A percentile compares a stretch with the other conserved stretches of the same genome.
These are phyloP conservation scores for Nakazawaea ishiwadae DNA, from an alignment of 805 yeast species.

Conservation along the genomic window DNA sequence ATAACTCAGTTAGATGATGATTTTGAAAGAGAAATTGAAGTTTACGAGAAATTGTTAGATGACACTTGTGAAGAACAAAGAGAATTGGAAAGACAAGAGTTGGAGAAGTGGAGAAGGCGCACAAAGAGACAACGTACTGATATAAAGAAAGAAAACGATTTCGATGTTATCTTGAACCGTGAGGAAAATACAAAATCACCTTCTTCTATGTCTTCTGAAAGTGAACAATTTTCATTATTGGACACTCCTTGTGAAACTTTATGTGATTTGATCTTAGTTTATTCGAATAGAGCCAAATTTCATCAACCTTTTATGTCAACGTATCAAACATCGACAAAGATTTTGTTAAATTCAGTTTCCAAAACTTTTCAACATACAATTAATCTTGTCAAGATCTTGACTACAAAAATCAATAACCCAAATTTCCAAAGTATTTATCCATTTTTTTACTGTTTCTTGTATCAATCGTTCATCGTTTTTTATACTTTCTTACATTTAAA, in stretches of 20 bases:
- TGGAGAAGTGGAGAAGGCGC: constrained; percentile 11
- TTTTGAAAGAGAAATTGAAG: constrained; percentile 37
- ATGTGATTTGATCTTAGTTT: constrained; percentile 40
- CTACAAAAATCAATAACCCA: constrained; percentile 24
- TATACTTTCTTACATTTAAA: constrained; percentile 44
- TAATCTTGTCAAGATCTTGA: constrained; percentile 28
- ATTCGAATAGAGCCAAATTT: constrained; percentile 46
- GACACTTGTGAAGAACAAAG: constrained; percentile 14
- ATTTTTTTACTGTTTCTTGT: constrained; percentile 42
- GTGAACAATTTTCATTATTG: constrained; percentile 21
- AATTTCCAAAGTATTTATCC: constrained; percentile 37
- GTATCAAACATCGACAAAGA: constrained; percentile 29
- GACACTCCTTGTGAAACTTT: constrained; percentile 32
- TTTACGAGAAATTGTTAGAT: constrained; percentile 29
- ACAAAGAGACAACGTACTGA: constrained; percentile 15
- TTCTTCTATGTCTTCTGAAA: constrained; percentile 19
- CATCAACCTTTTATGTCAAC: constrained; percentile 45
- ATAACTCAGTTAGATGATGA: constrained; percentile 34
- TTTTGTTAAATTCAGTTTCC: constrained; percentile 31
- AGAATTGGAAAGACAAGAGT: constrained; percentile 12
- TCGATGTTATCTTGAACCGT: constrained; percentile 14
- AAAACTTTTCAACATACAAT: constrained; percentile 33
- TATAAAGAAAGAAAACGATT: constrained; percentile 10
- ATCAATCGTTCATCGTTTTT: constrained; percentile 47
- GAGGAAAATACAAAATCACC: constrained; percentile 23